These are phyloP conservation scores for Echria macrotheca DNA, from an alignment of 495 filamentous ascomycete species.

Conservation along the genomic window DNA sequence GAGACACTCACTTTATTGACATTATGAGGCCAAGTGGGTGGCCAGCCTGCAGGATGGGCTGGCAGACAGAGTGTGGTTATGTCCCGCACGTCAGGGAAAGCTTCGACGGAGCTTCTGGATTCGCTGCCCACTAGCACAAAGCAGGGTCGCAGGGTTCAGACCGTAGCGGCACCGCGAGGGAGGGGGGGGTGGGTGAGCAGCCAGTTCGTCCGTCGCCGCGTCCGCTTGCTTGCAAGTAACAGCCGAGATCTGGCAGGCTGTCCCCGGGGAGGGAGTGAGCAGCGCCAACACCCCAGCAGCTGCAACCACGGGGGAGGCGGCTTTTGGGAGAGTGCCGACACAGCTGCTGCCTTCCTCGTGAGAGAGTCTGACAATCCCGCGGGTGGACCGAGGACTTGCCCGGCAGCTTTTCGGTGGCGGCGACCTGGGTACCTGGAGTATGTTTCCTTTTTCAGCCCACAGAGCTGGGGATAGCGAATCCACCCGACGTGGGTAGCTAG, in stretches of 20 bases:
- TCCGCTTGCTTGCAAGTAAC: slow-evolving; percentile 16
- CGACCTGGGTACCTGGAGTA: no score
- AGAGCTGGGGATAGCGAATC: slow-evolving; percentile 7
- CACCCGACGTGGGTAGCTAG: slow-evolving; percentile 2
- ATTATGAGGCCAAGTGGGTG: slow-evolving; percentile 47
- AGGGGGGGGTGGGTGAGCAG: slow-evolving; percentile 7
- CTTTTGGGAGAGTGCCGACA: no score
- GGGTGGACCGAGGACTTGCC: slow-evolving; percentile 15
- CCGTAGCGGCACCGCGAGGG: slow-evolving; percentile 16
- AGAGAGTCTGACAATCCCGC: no score
- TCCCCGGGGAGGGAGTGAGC: not conserved
- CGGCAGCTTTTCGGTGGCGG: no score
- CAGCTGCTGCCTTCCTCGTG: no score
- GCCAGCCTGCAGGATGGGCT: slow-evolving; percentile 35
- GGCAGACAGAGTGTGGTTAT: slow-evolving; percentile 21
- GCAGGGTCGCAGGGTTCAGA: slow-evolving; percentile 20
- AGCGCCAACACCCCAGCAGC: slow-evolving; percentile 1
- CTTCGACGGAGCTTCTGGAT: slow-evolving; percentile 31
- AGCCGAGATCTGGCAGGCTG: slow-evolving; percentile 26
- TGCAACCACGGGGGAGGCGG: no score
- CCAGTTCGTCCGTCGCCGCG: slow-evolving; percentile 20
- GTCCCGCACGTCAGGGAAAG: slow-evolving; percentile 25
- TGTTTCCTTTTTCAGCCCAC: slow-evolving; percentile 8
- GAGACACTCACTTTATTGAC: slow-evolving; percentile 62
- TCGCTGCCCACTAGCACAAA: slow-evolving; percentile 25